These are phyloP conservation scores for slime mould (Dictyostelium discoideum) DNA, from an alignment of 78 protist species.

Conservation along the genomic window dicty_2.7 NC_007088.5:7388001-7388500, in stretches of 20 bases:
- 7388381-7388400: neutral
- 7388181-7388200: neutral
- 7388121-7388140: neutral
- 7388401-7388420: neutral
- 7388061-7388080: neutral
- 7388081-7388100: neutral
- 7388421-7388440: neutral
- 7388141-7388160: neutral
- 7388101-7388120: neutral
- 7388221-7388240: neutral
- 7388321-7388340: neutral
- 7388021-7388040: neutral
- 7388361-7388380: neutral
- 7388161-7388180: neutral
- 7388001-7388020: neutral
- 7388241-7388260: neutral
- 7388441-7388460: constrained; percentile 4
- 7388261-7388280: neutral
- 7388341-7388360: too few species aligned
- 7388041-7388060: neutral
- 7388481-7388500: neutral
- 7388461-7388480: neutral
- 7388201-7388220: too few species aligned
- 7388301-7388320: neutral
- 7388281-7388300: neutral